Percentiles rank a stretch among this genome's conserved stretches.
Conservation (phyloP, 257 asterid genomes). For the Nemophila menziesii region DNA sequence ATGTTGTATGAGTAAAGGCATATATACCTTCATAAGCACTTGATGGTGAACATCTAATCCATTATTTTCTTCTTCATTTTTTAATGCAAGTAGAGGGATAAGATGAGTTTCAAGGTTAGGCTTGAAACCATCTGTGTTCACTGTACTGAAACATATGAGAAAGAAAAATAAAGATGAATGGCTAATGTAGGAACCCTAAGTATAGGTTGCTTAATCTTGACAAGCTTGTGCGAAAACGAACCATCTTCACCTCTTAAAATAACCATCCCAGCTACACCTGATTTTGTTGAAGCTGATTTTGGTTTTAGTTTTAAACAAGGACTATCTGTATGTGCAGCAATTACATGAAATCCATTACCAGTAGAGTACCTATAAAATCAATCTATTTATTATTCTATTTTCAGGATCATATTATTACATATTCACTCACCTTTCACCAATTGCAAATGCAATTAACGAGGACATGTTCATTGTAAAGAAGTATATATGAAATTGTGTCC, state of each 20-base stretch:
- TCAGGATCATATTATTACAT: no score
- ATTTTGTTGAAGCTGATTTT: constrained; percentile 69
- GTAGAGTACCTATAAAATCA: constrained; percentile 69
- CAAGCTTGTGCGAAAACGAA: constrained; percentile 78
- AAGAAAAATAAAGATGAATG: constrained; percentile 62
- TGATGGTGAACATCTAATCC: constrained; percentile 58
- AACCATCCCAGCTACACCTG: constrained; percentile 94
- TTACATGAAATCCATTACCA: constrained; percentile 84
- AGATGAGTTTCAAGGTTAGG: constrained; percentile 96
- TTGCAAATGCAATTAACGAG: constrained; percentile 85
- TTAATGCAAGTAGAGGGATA: constrained; percentile 69
- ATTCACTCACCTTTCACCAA: constrained; percentile 79
- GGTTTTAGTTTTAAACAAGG: constrained; percentile 98
- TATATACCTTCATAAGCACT: constrained; percentile 88
- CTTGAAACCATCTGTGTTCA: constrained; percentile 92
- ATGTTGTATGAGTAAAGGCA: no score
- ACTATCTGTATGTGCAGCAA: constrained; percentile 98
- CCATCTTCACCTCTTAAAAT: constrained; percentile 72
- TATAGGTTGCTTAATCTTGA: constrained; percentile 75
- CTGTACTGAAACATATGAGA: constrained; percentile 49
- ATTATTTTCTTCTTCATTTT: constrained; percentile 38
- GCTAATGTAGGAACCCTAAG: constrained; percentile 95
- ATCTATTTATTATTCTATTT: no score
- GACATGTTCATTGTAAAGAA: constrained; percentile 96
- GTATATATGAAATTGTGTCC: constrained; percentile 98